Conservation (phyloP, 495 filamentous ascomycete genomes). For the Cercophora samala region DNA sequence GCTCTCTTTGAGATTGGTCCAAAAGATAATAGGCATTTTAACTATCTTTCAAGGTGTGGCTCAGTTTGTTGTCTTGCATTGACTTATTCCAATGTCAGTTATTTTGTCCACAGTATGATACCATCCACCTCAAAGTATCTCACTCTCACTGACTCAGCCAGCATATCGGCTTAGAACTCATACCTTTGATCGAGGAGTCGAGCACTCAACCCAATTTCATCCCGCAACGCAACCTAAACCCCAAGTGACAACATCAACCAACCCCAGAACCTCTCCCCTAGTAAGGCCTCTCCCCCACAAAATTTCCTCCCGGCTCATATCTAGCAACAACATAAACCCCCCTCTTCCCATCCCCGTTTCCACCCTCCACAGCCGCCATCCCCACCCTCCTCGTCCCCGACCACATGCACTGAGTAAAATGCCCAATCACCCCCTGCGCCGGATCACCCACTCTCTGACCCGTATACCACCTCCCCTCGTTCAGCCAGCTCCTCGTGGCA, state of each 20-base stretch:
- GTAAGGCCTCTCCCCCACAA: background rate
- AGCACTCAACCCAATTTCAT: too few relatives aligned
- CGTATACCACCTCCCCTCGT: background rate
- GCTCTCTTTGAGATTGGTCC: too few relatives aligned
- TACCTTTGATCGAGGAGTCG: too few relatives aligned
- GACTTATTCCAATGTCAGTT: too few relatives aligned
- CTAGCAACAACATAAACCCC: conserved; percentile 1
- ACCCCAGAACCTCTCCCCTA: background rate
- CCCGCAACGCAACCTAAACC: too few relatives aligned
- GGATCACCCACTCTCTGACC: background rate
- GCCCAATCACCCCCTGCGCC: background rate
- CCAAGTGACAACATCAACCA: background rate
- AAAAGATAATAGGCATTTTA: too few relatives aligned
- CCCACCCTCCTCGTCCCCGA: background rate
- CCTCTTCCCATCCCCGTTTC: background rate
- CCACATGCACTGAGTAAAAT: conserved; percentile 3
- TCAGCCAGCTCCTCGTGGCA: background rate
- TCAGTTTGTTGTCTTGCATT: too few relatives aligned
- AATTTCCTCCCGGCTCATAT: background rate
- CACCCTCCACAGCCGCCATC: background rate
- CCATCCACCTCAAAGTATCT: too few relatives aligned
- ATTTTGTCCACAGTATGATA: too few relatives aligned
- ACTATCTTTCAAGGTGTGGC: too few relatives aligned
- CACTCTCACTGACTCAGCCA: too few relatives aligned
- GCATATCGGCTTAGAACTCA: too few relatives aligned